Base-by-base conservation (phyloP, 2,329 filamentous ascomycete species). In the Didymella pomorum region DNA sequence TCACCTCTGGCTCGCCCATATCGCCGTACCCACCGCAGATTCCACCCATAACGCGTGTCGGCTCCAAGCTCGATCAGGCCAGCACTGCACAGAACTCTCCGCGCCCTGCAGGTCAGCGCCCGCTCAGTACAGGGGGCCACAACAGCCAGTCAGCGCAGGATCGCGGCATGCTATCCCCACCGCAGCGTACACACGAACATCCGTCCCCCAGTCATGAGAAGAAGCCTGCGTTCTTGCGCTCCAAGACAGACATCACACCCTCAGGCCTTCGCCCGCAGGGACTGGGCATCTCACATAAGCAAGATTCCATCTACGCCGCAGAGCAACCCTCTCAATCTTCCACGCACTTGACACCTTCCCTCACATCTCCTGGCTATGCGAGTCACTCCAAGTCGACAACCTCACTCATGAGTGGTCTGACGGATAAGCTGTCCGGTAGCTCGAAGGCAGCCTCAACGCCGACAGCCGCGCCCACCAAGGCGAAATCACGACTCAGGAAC, bases 401-500 rank as follows among this genome's bases (percentile, higher is more conserved):
- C 10, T 76, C 73, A 6, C 62, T 76, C 43, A 62, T 72, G 26
- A 70, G 66, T 49, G 71, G 74, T 20, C 62, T 71, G 25, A 69
- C 69, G 35, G 73, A 76, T 39, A 76, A 70, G 64, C 61, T 70
- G 46, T 63, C 67, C 3, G 64, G 64, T 60, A 63, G 55, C 21
- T 61, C 69, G 14, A 73, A 69, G 54, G 29, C 62, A n/a, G 45
- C 61, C 5, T 53, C 65, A 1, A 62, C 68, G 3, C 65, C 66
- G 6, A 66, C 66, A 10, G 41, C 59, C 11, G 63, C 68, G 3
- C 60, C 70, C 21, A 58, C 58, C 43, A 78, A 77, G 65, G 62
- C 77, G 28, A 85, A 83, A 68, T 81, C 82, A 41, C 81, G 81
- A 70, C 75, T 87, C 23, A 75, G 86, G 39, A 88, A 88, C 65